phyloP scores from a whole-genome alignment of 768 basidiomycete genomes.

The Artomyces pyxidatus region DNA sequence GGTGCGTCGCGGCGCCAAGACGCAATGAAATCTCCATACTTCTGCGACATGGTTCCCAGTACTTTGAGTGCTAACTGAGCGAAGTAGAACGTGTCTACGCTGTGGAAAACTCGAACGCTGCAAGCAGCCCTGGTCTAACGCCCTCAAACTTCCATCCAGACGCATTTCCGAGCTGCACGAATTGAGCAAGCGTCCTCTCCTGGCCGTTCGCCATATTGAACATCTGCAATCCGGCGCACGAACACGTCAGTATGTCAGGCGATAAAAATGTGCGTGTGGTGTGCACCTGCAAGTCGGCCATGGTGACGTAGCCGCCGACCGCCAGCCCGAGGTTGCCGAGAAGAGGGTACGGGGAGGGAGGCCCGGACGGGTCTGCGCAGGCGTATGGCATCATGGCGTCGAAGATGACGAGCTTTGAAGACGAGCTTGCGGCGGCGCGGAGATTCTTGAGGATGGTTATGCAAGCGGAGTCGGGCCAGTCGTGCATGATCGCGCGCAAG shows the following conservation, averaged over 20 bases:
- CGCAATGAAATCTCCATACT: too few species aligned
- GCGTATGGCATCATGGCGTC: slow-evolving; percentile 17
- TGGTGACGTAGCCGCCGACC: neutral
- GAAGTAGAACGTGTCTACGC: too few species aligned
- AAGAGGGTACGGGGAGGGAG: slow-evolving; percentile 5
- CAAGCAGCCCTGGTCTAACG: slow-evolving; percentile 1
- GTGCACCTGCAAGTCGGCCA: slow-evolving; percentile 5
- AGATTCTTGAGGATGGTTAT: slow-evolving; percentile 16
- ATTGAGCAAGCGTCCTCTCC: slow-evolving; percentile 24
- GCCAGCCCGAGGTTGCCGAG: slow-evolving; percentile 6
- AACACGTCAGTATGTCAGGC: neutral
- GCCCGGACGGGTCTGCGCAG: neutral
- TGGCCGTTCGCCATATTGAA: slow-evolving; percentile 21
- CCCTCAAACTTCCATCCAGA: slow-evolving; percentile 26
- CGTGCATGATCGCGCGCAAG: slow-evolving; percentile 18
- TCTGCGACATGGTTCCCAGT: too few species aligned
- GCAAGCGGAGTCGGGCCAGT: slow-evolving; percentile 17
- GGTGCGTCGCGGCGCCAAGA: too few species aligned
- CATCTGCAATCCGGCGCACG: slow-evolving; percentile 19
- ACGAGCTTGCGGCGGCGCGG: slow-evolving; percentile 14
- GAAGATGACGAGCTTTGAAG: slow-evolving; percentile 18
- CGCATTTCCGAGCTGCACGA: slow-evolving; percentile 17
- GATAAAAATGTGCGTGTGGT: neutral
- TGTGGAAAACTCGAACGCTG: neutral
- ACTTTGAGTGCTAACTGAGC: too few species aligned